Base-by-base conservation (phyloP, 2,329 filamentous ascomycete species). In the Dactylellina haptotyla region DNA sequence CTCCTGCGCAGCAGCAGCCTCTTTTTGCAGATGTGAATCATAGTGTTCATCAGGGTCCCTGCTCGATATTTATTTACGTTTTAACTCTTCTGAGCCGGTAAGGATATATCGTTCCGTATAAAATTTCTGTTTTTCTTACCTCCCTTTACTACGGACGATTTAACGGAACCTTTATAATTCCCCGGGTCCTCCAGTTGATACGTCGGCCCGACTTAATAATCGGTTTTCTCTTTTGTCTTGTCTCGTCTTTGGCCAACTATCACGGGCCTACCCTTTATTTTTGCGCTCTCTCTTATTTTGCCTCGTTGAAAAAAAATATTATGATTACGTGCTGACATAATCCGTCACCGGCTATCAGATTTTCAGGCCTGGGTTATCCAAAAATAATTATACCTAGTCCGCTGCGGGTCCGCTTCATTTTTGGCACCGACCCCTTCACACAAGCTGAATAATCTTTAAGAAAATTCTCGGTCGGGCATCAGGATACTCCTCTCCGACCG, bases 241-340 rank as follows among this genome's bases (percentile, higher is more conserved):
- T 14, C 12, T 57, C 25, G 20, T 43, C 37, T 64, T 39, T 54
- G 16, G 5, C n/a, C 28, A 32, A 20, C 45, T 41, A 39, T 57
- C 18, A 46, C 53, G 41, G 37, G 59, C 43, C 59, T 48, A 39
- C 45, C 39, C 62, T 57, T 57, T 50, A 25, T 53, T 53, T 28
- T 43, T 46, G 6, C 41, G 18, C 12, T 18, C 50, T 50, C 10
- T 58, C 37, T 53, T 53, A 20, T 39, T 46, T 34, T n/a, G n/a
- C n/a, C n/a, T n/a, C n/a, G n/a, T n/a, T n/a, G n/a, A 43, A 54
- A 67, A 64, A 26, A 46, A 20, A 10, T n/a, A n/a, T 3, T 23
- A 61, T 61, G 23, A 34, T 62, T 73, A 54, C 25, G 57, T 73
- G 69, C 69, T 73, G 69, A 73, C 69, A 73, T 73, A 65, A 73